Evolutionary conservation across 2,329 filamentous ascomycete species (phyloP), one percentile per base, ranked within the genome.

Genomic region (Cladosporium sp.): DNA sequence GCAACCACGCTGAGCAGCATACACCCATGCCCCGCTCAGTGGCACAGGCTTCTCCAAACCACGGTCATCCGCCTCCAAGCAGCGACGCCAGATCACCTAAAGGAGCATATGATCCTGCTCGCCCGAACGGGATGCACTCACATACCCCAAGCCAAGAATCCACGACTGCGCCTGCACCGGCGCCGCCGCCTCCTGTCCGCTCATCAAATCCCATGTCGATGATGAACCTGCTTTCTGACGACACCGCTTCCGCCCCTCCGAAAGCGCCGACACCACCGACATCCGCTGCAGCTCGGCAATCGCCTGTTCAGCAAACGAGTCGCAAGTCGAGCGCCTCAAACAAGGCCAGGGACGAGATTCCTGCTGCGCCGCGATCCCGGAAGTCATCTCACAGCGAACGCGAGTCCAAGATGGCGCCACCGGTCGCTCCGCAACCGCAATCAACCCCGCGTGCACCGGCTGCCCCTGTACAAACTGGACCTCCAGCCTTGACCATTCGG

Each of bases 121-220:
- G 63, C 37, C 58, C 56, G 35, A 66, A 63, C 49, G 61, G 62
- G n/a, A 59, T 54, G 19, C 62, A 63, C 44, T 60, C 60, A 33
- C 63, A 63, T 41, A 52, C 60, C 2, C 49, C 54, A 5, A 63
- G 59, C 54, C 58, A 58, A 31, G 63, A 64, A 3, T 59, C 58
- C 32, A 44, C 54, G 2, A 50, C 56, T 16, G 35, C 35, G 22
- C 22, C 22, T 14, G 50, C 56, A 6, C 67, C 65, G 44, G 66
- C 68, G 18, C 67, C 69, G 32, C 68, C 70, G 54, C 65, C 66
- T 40, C 57, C 61, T 10, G 51, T 55, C 16, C 84, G 90, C 68
- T 78, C 85, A 38, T 85, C 86, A 54, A 87, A 95, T 67, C 87
- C 91, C 49, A 96, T 96, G 91, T 93, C 91, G 4, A 93, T 97